Evolutionary conservation across 73 alveolate species (phyloP).

Genomic region (Stentor roeselii): DNA sequence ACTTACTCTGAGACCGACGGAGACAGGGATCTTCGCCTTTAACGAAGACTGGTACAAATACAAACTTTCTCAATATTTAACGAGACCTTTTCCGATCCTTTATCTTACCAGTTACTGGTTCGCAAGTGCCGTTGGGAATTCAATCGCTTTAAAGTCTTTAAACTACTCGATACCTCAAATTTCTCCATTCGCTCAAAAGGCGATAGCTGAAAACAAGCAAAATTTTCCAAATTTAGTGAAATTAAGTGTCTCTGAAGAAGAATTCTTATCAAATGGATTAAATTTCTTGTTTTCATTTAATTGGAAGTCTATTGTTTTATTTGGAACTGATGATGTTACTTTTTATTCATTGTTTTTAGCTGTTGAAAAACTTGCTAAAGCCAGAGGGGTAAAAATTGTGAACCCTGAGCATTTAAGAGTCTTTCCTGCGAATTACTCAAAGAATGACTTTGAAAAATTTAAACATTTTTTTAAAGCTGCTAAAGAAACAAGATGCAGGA

Average conservation of each 20-base stretch:
- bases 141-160: not conserved
- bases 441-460: not conserved
- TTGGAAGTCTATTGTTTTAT: not conserved
- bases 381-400: not conserved
- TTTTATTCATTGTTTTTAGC: no score
- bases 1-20: no score
- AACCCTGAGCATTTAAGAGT: not conserved
- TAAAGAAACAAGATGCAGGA: not conserved
- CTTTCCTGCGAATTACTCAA: not conserved
- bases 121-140: not conserved
- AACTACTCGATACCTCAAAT: not conserved
- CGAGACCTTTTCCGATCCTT: no score
- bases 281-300: not conserved
- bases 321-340: not conserved
- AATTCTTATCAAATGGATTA: not conserved
- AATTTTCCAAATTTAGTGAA: not conserved
- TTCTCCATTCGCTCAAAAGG: not conserved
- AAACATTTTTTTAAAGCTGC: not conserved
- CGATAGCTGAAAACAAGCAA: not conserved
- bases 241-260: not conserved
- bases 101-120: not conserved
- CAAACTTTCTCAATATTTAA: no score
- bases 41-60: no score
- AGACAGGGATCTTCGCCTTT: no score
- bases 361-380: not conserved